Evolutionary conservation across 768 basidiomycete genomes (phyloP), one percentile per base, ranked within the genome.

Genomic region (Kwoniella sp.): DNA sequence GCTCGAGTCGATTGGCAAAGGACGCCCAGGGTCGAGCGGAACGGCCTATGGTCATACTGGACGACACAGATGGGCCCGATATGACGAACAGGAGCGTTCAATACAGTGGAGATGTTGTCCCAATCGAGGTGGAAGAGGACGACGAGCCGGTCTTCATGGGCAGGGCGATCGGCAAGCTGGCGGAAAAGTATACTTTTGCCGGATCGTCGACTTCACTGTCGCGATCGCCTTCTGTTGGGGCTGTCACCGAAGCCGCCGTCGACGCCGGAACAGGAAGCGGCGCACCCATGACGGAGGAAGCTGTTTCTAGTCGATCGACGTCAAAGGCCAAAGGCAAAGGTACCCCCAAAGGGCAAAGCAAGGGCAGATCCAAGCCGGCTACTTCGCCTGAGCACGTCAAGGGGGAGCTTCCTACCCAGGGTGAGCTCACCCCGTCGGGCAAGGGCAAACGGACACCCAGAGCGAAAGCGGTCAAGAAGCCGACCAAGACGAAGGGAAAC

Each of bases 61-160:
- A 31, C 17, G n/a, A 17, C 28, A 17, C 17, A 29, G 28, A 28
- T 5, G 8, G 15, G n/a, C 26, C n/a, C 6, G 11, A 46, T 5
- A n/a, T 46, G 8, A 33, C 15, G 48, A 31, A 20, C 19, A 27
- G 12, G 9, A 25, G n/a, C n/a, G n/a, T n/a, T n/a, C n/a, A n/a
- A n/a, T n/a, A n/a, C n/a, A n/a, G 15, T 5, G 12, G 20, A n/a
- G 26, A 3, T 11, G 15, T 20, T 3, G 32, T n/a, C 12, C 38
- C 5, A 17, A 52, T 45, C 29, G 49, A 48, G 31, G 57, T 38
- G n/a, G 46, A 50, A 6, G 53, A 52, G 7, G 62, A 64, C 19
- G 60, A 53, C 28, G 50, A 46, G n/a, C 62, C 62, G 9, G 51
- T 63, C 3, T 63, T 53, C 34, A 38, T 61, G 2, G 56, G 53